Evolutionary conservation across 179 eudicot genomes (phyloP).

Genomic region (Dionaea muscipula): DNA sequence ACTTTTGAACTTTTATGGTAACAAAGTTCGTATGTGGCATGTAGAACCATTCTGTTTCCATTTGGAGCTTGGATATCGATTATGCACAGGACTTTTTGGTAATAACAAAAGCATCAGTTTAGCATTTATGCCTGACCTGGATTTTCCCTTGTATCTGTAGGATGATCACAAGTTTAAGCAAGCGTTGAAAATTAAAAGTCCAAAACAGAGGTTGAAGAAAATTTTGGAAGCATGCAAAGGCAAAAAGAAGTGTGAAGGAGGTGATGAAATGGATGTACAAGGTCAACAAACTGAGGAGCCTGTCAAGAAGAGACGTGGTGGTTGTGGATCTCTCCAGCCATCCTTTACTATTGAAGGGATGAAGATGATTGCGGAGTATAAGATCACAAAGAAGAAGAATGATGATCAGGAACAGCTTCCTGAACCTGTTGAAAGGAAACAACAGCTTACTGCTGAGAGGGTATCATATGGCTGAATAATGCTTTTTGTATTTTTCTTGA

Average conservation of each 20-base stretch:
- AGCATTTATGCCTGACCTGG: neutral
- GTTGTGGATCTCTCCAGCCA: slow-evolving; percentile 99
- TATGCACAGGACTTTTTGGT: too few species aligned
- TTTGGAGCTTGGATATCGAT: too few species aligned
- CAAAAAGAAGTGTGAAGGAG: slow-evolving; percentile 93
- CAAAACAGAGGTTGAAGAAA: slow-evolving; percentile 76
- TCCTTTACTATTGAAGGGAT: slow-evolving; percentile 89
- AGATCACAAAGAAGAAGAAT: slow-evolving; percentile 70
- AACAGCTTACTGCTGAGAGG: slow-evolving; percentile 90
- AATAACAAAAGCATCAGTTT: too few species aligned
- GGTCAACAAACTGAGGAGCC: slow-evolving; percentile 60
- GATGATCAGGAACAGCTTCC: slow-evolving; percentile 93
- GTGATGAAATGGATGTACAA: slow-evolving; percentile 75
- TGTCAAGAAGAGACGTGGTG: slow-evolving; percentile 72
- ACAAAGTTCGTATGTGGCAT: too few species aligned
- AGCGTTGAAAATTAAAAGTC: slow-evolving; percentile 80
- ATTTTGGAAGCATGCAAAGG: slow-evolving; percentile 86
- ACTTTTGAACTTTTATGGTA: too few species aligned
- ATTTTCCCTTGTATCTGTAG: slow-evolving; percentile 22
- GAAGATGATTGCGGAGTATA: slow-evolving; percentile 92
- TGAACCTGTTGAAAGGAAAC: slow-evolving; percentile 96
- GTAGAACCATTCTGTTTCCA: too few species aligned
- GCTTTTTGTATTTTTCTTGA: neutral
- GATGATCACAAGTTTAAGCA: slow-evolving; percentile 81
- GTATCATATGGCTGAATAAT: slow-evolving; percentile 18